phyloP scores from a whole-genome alignment of 2,329 filamentous ascomycete species.

The Scedosporium apiospermum region DNA sequence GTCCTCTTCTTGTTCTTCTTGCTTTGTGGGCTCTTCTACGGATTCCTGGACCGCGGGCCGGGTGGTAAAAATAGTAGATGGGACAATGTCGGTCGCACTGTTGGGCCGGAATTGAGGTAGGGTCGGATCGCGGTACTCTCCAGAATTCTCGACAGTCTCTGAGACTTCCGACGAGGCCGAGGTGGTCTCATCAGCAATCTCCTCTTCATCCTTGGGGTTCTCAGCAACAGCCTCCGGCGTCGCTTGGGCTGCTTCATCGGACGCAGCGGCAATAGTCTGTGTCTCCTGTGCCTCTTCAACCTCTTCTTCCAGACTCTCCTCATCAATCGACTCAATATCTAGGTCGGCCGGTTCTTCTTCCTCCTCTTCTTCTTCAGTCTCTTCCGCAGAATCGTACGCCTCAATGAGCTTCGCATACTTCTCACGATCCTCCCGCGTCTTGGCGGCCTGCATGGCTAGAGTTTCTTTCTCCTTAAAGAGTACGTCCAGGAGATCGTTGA shows the following conservation, averaged over 20 bases:
- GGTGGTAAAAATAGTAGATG: neutral
- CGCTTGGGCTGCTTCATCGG: conserved; percentile 5
- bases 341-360: conserved; percentile 12
- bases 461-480: conserved; percentile 79
- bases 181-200: conserved; percentile 3
- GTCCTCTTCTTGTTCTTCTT: neutral
- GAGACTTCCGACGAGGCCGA: neutral
- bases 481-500: conserved; percentile 83
- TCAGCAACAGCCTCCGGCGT: neutral
- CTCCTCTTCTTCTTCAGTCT: conserved; percentile 16
- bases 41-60: neutral
- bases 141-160: conserved; percentile 11
- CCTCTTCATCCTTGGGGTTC: conserved; percentile 8
- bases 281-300: neutral
- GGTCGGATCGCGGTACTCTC: conserved; percentile 44
- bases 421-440: conserved; percentile 52
- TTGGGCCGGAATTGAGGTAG: conserved; percentile 63
- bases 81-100: conserved; percentile 18
- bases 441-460: conserved; percentile 56
- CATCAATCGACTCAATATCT: conserved; percentile 14
- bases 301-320: conserved; percentile 26
- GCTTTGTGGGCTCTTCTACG: neutral
- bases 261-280: conserved; percentile 2
- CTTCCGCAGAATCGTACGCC: conserved; percentile 17
- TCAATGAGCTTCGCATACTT: conserved; percentile 41